Evolutionary conservation across 306 rosid genomes (phyloP).

Genomic region (Nissolia schottii): DNA sequence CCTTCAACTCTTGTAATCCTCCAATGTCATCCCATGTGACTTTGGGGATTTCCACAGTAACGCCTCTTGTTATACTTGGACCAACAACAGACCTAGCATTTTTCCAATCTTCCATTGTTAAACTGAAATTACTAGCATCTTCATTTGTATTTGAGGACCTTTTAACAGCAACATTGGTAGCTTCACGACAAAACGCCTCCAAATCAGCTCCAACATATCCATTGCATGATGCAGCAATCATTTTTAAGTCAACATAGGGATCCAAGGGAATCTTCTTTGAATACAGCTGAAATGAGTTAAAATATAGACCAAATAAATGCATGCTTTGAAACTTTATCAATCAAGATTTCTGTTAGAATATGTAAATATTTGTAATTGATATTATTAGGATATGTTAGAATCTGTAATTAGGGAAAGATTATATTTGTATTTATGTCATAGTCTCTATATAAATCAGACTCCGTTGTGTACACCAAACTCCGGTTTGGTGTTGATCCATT

Average conservation of each 20-base stretch:
- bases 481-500: no score
- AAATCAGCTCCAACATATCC: slow-evolving; percentile 96
- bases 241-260: slow-evolving; percentile 48
- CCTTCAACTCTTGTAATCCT: slow-evolving; percentile 83
- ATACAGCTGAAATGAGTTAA: slow-evolving; percentile 57
- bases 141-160: slow-evolving; percentile 48
- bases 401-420: no score
- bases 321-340: neutral
- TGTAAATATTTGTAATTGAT: no score
- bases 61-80: slow-evolving; percentile 93
- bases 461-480: no score
- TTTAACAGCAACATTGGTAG: slow-evolving; percentile 48
- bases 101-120: slow-evolving; percentile 75
- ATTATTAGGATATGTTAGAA: no score
- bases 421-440: no score
- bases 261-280: slow-evolving; percentile 67
- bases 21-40: slow-evolving; percentile 95
- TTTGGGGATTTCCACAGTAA: slow-evolving; percentile 78
- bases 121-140: slow-evolving; percentile 31
- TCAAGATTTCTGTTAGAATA: no score
- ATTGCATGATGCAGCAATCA: slow-evolving; percentile 79
- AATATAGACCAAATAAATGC: slow-evolving; percentile 3
- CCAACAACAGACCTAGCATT: slow-evolving; percentile 61
- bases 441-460: no score
- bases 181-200: slow-evolving; percentile 80